Evolutionary conservation across 306 rosid species (phyloP).

Genomic region (Corylus heterophylla): DNA sequence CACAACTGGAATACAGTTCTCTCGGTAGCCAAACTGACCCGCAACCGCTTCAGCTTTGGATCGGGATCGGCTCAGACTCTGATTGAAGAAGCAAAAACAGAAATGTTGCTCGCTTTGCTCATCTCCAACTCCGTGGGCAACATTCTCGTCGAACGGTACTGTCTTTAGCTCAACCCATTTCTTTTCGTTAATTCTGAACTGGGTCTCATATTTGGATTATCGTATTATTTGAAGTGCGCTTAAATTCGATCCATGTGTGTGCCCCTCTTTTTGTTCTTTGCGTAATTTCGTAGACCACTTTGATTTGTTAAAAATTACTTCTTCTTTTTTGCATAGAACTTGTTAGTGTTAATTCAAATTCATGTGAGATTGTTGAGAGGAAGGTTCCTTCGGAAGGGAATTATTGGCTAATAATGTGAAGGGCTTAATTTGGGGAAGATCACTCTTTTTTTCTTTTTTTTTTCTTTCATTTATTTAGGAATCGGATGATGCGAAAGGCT

Average conservation of each 20-base stretch:
- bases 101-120: constrained; percentile 5
- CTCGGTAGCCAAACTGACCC: background rate
- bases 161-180: background rate
- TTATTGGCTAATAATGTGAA: background rate
- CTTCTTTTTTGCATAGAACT: background rate
- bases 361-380: background rate
- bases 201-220: background rate
- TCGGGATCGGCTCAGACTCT: background rate
- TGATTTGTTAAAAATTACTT: background rate
- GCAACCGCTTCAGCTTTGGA: background rate
- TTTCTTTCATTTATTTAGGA: background rate
- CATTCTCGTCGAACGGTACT: constrained; percentile 15
- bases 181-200: background rate
- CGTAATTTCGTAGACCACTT: background rate
- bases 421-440: background rate
- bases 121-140: constrained; percentile 13
- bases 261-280: background rate
- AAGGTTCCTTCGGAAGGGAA: background rate
- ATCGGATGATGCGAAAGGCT: background rate
- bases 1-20: background rate
- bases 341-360: background rate
- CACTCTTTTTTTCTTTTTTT: background rate
- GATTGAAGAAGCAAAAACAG: background rate
- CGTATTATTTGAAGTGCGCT: background rate
- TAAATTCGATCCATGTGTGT: background rate